Percentiles rank a stretch among this genome's conserved stretches.
Evolutionary conservation across 306 rosid species (phyloP).

Genomic region (Purshia tridentata): DNA sequence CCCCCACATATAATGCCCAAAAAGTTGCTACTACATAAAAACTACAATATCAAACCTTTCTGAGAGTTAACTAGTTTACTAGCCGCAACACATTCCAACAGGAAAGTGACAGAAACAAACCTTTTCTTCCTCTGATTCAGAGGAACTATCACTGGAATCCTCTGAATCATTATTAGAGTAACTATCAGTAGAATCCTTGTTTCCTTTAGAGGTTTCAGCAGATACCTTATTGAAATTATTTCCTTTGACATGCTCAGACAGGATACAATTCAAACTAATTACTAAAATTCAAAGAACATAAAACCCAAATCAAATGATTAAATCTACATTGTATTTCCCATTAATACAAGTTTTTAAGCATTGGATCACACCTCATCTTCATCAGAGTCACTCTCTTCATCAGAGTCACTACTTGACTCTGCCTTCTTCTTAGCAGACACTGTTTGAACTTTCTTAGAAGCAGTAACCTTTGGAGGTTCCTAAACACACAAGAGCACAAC

Average conservation of each 20-base stretch:
- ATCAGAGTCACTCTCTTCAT: conserved; percentile 30
- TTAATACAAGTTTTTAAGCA: not conserved
- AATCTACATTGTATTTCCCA: not conserved
- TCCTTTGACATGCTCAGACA: conserved; percentile 1
- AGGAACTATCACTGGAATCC: conserved; percentile 12
- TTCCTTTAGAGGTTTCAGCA: not conserved
- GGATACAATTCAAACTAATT: not conserved
- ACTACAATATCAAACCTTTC: not conserved
- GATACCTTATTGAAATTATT: conserved; percentile 10
- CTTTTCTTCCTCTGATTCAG: conserved; percentile 16
- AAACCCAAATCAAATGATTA: not conserved
- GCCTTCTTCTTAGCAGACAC: conserved; percentile 16
- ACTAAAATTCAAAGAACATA: not conserved
- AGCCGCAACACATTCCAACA: not conserved
- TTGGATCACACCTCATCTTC: conserved; percentile 18
- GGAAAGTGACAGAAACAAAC: conserved; percentile 1
- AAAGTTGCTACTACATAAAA: too few species aligned
- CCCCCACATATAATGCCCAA: not conserved
- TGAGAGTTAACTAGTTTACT: not conserved
- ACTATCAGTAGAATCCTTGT: not conserved
- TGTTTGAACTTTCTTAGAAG: not conserved
- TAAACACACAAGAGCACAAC: not conserved
- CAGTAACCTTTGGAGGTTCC: conserved; percentile 16
- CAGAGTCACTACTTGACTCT: conserved; percentile 27
- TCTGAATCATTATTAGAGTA: not conserved